Percentiles rank a stretch among this genome's conserved stretches.
Evolutionary conservation across 1,139 yeast species (phyloP).

Genomic region (Yamadazyma conglobata): DNA sequence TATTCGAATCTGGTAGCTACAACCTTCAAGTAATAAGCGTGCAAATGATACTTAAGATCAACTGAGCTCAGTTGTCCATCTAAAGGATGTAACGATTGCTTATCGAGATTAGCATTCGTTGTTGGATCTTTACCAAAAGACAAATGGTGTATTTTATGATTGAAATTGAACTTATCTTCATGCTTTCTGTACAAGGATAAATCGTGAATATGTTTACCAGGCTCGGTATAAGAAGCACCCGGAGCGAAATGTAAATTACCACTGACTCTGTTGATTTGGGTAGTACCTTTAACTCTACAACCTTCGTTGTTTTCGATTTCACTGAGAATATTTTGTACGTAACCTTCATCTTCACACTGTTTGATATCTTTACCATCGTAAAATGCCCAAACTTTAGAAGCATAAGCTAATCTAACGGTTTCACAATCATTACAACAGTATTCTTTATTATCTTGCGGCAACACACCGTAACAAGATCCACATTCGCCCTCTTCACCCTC

Average conservation of each 20-base stretch:
- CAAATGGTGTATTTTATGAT: conserved; percentile 74
- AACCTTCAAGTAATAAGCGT: conserved; percentile 79
- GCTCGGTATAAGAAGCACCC: conserved; percentile 61
- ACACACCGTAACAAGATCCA: conserved; percentile 90
- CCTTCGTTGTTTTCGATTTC: conserved; percentile 67
- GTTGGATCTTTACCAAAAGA: conserved; percentile 72
- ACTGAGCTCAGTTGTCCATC: conserved; percentile 43
- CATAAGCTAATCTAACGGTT: conserved; percentile 76
- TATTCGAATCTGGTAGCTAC: conserved; percentile 86
- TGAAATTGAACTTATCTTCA: conserved; percentile 57
- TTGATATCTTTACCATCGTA: conserved; percentile 80
- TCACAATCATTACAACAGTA: conserved; percentile 86
- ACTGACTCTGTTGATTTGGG: conserved; percentile 77
- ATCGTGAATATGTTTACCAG: conserved; percentile 77
- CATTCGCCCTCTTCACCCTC: conserved; percentile 49
- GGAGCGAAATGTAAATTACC: conserved; percentile 97
- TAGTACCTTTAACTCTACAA: conserved; percentile 78
- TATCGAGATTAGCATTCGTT: conserved; percentile 18
- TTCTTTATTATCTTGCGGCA: conserved; percentile 58
- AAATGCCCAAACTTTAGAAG: conserved; percentile 79
- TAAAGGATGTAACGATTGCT: conserved; percentile 61
- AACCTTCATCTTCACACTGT: conserved; percentile 90
- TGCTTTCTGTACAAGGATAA: conserved; percentile 62
- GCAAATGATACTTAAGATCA: conserved; percentile 60
- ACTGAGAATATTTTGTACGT: conserved; percentile 56